Percentiles rank a stretch among this genome's conserved stretches.
Evolutionary conservation across 1,284 basidiomycete genomes (phyloP).

Genomic region (Rhodofomes roseus): DNA sequence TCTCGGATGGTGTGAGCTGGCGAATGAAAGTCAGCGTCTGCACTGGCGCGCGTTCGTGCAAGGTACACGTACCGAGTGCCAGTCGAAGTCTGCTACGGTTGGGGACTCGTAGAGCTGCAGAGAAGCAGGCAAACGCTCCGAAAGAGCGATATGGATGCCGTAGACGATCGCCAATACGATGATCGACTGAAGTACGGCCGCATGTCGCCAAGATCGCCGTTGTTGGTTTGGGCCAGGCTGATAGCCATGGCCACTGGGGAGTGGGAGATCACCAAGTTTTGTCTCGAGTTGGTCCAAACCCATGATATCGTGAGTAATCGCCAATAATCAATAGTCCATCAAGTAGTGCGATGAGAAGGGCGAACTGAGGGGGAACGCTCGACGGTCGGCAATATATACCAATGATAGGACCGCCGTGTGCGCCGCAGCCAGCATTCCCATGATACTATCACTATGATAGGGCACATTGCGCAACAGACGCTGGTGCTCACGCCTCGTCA

Average conservation of each 20-base stretch:
- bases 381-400: too few species aligned
- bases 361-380: too few species aligned
- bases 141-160: background rate
- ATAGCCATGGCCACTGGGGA: background rate
- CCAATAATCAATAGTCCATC: too few species aligned
- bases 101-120: background rate
- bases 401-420: too few species aligned
- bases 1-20: conserved; percentile 10
- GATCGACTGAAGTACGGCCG: background rate
- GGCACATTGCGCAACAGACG: too few species aligned
- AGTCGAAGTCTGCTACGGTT: conserved; percentile 12
- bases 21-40: background rate
- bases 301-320: background rate
- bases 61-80: conserved; percentile 10
- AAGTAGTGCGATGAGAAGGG: too few species aligned
- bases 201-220: background rate
- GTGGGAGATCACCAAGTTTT: background rate
- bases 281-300: background rate
- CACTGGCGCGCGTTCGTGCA: background rate
- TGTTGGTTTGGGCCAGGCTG: background rate
- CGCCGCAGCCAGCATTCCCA: too few species aligned
- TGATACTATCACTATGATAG: too few species aligned
- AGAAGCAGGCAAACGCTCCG: background rate
- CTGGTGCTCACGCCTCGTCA: too few species aligned
- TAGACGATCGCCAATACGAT: background rate